Evolutionary conservation across 2,329 filamentous ascomycete species (phyloP), one percentile per base, ranked within the genome.

Genomic region (Leptographium flavum): DNA sequence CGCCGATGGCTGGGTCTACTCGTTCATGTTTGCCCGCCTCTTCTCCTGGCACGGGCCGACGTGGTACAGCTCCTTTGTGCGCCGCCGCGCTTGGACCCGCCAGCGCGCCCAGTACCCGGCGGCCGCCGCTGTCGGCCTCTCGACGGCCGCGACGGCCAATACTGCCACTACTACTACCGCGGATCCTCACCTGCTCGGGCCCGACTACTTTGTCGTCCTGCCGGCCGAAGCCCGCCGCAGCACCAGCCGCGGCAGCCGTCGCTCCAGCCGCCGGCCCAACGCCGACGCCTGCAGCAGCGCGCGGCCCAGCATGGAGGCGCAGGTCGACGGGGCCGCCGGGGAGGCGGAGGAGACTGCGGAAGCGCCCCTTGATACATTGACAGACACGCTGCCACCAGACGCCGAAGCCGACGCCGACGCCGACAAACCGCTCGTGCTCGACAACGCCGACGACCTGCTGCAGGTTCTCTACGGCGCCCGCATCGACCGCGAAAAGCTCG

Each of bases 11-110:
- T 98, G 92, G 92, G 83, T 94, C 59, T 98, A 98, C 63, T 92
- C 86, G 15, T 87, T 95, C 59, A 81, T 84, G 52, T 98, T 96
- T 58, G 68, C 69, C 52, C 76, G 73, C 49, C 69, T 65, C 36
- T 87, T 83, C 52, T 76, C 79, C 3, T 98, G 92, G 92, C 92
- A 98, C 61, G 81, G 81, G 3, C 83, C 84, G 17, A 82, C 78
- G 23, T 96, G 90, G 88, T 94, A 87, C 63, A 90, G 88, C 60
- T 94, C 87, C 1, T 98, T 90, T 58, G 92, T 95, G n/a, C 74
- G 92, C 31, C 71, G 92, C 53, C 74, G 92, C 50, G 78, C 86
- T 21, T 98, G 92, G 92, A 77, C 90, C 45, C 73, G 92, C 37
- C 83, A 85, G 60, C 73, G 92, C 30, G 72, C 83, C 43, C 85